These are phyloP conservation scores for Lichtheimia corymbifera DNA, from an alignment of 371 early-diverging fungal genomes.

Conservation along the genomic window DNA sequence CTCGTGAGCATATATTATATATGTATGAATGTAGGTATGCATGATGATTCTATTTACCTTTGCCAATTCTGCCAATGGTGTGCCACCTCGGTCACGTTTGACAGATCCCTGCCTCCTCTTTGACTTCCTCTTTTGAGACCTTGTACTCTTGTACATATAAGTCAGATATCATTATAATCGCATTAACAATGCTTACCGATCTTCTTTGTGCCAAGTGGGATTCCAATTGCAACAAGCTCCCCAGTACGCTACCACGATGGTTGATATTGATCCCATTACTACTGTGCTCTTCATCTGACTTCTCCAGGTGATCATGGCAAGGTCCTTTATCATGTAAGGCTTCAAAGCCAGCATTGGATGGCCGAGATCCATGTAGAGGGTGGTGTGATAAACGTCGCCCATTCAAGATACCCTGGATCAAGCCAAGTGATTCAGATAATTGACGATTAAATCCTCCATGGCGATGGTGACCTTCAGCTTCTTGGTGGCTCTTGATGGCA, in stretches of 20 bases:
- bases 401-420: constrained; percentile 2
- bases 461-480: background rate
- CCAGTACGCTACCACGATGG: constrained; percentile 33
- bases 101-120: background rate
- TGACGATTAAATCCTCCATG: constrained; percentile 7
- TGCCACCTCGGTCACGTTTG: background rate
- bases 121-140: too few species aligned
- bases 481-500: too few species aligned
- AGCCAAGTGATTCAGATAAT: constrained; percentile 2
- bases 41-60: background rate
- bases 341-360: too few species aligned
- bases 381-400: background rate
- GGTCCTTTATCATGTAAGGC: too few species aligned
- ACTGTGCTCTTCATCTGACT: background rate
- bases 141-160: background rate
- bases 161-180: constrained; percentile 1
- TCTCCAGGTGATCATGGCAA: background rate
- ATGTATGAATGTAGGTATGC: background rate
- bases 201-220: constrained; percentile 17
- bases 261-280: background rate
- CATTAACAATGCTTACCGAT: constrained; percentile 1
- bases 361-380: background rate
- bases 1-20: background rate
- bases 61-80: background rate
- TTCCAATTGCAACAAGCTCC: constrained; percentile 44